These are phyloP conservation scores for Boletus eberwhitei DNA, from an alignment of 768 basidiomycete species.

Conservation along the genomic window DNA sequence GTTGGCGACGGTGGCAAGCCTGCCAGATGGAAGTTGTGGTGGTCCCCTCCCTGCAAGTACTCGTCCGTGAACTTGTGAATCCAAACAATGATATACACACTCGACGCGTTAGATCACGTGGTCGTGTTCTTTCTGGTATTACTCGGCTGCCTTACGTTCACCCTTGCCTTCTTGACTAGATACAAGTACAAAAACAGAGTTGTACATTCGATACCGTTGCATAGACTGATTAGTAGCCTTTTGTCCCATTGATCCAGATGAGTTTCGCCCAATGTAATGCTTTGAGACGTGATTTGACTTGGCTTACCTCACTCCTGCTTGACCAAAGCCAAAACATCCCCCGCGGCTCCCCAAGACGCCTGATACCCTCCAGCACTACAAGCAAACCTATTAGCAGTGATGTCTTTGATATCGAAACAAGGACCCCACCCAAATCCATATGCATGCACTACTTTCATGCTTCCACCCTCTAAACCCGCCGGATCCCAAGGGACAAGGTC, in stretches of 20 bases:
- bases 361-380: constrained; percentile 38
- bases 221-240: no score
- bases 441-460: constrained; percentile 47
- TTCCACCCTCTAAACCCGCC: constrained; percentile 17
- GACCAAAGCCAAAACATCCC: constrained; percentile 34
- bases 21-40: constrained; percentile 10
- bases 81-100: constrained; percentile 28
- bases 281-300: no score
- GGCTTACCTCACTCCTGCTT: constrained; percentile 2
- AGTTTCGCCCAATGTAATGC: no score
- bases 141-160: no score
- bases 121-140: constrained; percentile 24
- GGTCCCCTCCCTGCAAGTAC: neutral
- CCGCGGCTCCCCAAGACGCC: constrained; percentile 43
- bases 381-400: constrained; percentile 7
- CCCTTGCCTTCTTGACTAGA: no score
- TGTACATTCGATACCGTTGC: no score
- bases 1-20: constrained; percentile 15
- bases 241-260: no score
- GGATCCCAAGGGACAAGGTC: constrained; percentile 16
- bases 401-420: neutral
- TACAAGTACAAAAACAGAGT: no score
- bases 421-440: constrained; percentile 55
- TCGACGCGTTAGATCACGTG: constrained; percentile 33
- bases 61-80: constrained; percentile 5